A percentile compares a stretch with the other conserved stretches of the same genome.
phyloP scores from a whole-genome alignment of 2,329 filamentous ascomycete genomes.

The Ophiocordyceps sinensis region DNA sequence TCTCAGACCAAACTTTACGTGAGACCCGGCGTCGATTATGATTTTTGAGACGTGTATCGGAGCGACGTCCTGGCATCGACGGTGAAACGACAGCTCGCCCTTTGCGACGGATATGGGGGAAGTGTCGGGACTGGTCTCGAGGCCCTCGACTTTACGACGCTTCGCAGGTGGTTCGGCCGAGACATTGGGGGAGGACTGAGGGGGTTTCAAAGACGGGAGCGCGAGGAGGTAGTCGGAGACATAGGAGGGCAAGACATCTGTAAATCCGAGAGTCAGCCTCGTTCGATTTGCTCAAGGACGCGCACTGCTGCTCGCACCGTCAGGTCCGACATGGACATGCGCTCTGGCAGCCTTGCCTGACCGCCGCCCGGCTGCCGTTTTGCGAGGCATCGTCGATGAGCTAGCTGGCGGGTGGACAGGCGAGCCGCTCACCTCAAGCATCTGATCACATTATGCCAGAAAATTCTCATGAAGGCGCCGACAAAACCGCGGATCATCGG shows the following conservation, averaged over 20 bases:
- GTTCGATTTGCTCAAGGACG: too few species aligned
- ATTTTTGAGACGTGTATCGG: constrained; percentile 2
- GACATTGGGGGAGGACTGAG: constrained; percentile 2
- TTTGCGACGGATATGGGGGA: constrained; percentile 12
- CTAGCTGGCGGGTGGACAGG: too few species aligned
- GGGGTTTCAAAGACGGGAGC: constrained; percentile 7
- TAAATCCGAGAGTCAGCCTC: neutral
- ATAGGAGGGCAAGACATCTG: constrained; percentile 11
- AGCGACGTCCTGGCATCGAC: constrained; percentile 8
- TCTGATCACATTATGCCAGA: too few species aligned
- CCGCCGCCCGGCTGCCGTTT: neutral
- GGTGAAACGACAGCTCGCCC: constrained; percentile 11
- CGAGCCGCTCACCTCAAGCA: too few species aligned
- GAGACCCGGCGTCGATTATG: constrained; percentile 8
- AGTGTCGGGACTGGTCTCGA: constrained; percentile 1
- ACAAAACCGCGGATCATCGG: too few species aligned
- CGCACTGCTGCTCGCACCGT: neutral
- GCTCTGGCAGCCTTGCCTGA: neutral
- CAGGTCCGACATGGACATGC: neutral
- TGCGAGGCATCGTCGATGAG: neutral
- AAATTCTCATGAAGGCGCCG: too few species aligned
- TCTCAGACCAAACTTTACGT: constrained; percentile 7
- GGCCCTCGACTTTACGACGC: constrained; percentile 13
- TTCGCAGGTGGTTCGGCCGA: constrained; percentile 12
- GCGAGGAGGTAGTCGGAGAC: constrained; percentile 10